Conservation (phyloP, 2,329 filamentous ascomycete species). For the Nigrospora sphaerica region DNA sequence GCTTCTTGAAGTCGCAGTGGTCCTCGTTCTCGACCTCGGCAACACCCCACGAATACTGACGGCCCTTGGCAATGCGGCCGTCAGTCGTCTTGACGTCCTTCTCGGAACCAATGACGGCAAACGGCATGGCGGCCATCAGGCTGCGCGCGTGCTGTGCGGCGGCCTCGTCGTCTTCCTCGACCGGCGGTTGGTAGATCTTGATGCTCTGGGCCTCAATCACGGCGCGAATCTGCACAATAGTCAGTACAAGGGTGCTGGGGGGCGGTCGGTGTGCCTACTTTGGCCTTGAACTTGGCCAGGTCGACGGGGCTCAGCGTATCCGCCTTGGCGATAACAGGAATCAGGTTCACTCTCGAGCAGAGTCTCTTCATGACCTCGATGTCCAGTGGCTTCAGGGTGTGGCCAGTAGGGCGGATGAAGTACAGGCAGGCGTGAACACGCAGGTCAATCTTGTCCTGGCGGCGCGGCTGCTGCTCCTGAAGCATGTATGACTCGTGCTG, state of each 20-base stretch:
- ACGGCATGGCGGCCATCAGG: constrained; percentile 95
- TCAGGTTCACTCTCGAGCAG: constrained; percentile 95
- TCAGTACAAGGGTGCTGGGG: background rate
- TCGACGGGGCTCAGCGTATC: constrained; percentile 93
- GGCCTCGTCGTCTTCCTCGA: constrained; percentile 97
- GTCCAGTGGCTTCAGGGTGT: constrained; percentile 96
- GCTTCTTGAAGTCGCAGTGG: constrained; percentile 99
- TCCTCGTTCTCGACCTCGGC: constrained; percentile 99
- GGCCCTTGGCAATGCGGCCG: constrained; percentile 95
- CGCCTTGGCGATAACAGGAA: constrained; percentile 97
- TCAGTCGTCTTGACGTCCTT: constrained; percentile 98
- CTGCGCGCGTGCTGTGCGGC: constrained; percentile 91
- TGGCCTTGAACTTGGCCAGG: constrained; percentile 88
- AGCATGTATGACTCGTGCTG: constrained; percentile 99
- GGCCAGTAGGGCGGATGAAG: constrained; percentile 97
- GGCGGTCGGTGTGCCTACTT: constrained; percentile 53
- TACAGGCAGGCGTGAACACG: constrained; percentile 97
- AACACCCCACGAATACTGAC: constrained; percentile 98
- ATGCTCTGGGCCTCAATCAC: constrained; percentile 98
- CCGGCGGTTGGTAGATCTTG: constrained; percentile 97
- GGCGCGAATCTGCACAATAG: constrained; percentile 64
- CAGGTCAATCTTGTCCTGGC: constrained; percentile 97
- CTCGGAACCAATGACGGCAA: constrained; percentile 97
- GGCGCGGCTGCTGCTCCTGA: constrained; percentile 98
- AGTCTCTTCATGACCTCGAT: constrained; percentile 99